These are phyloP conservation scores for Quercus ilex DNA, from an alignment of 306 rosid genomes.

Conservation along the genomic window DNA sequence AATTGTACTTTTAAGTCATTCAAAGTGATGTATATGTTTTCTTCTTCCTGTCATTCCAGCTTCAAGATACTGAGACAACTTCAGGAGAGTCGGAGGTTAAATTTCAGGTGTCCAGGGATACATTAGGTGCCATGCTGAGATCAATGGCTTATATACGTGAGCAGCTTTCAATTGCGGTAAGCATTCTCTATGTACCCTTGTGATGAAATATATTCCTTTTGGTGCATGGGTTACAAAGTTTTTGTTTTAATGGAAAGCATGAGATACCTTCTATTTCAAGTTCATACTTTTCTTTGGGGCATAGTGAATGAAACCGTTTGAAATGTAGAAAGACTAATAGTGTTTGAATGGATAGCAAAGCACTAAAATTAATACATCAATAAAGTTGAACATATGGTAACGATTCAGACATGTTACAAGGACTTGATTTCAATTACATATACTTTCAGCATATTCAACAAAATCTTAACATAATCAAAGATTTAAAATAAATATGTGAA, in stretches of 20 bases:
- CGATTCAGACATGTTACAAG: too few relatives aligned
- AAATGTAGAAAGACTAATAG: too few relatives aligned
- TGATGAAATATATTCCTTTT: background rate
- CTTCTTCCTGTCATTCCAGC: conserved; percentile 46
- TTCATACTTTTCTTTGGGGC: background rate
- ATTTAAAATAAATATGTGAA: too few relatives aligned
- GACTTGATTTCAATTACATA: too few relatives aligned
- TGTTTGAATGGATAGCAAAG: too few relatives aligned
- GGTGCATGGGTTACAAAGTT: background rate
- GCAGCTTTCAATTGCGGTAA: conserved; percentile 81
- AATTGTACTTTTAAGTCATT: background rate
- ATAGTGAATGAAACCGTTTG: too few relatives aligned
- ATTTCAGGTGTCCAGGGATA: conserved; percentile 89
- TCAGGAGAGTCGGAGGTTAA: conserved; percentile 88
- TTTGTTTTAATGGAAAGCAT: background rate
- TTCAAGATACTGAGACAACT: conserved; percentile 71
- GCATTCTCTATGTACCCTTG: conserved; percentile 25
- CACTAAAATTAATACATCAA: too few relatives aligned
- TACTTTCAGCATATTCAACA: too few relatives aligned
- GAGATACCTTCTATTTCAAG: background rate
- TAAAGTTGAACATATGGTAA: too few relatives aligned
- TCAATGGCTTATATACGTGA: conserved; percentile 95
- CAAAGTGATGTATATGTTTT: conserved; percentile 8
- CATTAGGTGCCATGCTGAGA: conserved; percentile 89
- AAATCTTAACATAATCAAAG: too few relatives aligned